These are phyloP conservation scores for Naegleria gruberi DNA, from an alignment of 208 protist species.

Conservation along the genomic window DNA sequence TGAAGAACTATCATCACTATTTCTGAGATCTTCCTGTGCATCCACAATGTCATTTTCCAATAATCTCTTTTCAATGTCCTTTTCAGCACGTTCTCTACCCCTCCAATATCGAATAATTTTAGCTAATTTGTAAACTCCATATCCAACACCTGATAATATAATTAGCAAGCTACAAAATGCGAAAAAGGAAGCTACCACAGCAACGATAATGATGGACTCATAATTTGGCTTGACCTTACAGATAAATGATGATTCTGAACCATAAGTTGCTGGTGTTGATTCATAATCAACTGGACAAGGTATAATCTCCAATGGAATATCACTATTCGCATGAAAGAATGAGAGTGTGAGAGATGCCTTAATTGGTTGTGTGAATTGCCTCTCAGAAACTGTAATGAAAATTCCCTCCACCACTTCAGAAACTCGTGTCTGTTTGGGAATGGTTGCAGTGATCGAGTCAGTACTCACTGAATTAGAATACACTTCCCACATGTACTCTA, in stretches of 20 bases:
- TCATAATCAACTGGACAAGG: background rate
- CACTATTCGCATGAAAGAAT: background rate
- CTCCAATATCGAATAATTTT: background rate
- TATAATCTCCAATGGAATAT: background rate
- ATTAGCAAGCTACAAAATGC: background rate
- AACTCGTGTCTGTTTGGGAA: no score
- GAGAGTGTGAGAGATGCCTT: background rate
- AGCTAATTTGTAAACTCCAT: background rate
- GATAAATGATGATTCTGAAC: background rate
- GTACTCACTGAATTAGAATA: background rate
- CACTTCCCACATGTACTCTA: background rate
- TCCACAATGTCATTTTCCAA: background rate
- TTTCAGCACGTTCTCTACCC: background rate
- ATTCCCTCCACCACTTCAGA: no score
- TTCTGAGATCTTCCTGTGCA: background rate
- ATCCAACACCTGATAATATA: background rate
- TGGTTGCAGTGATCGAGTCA: no score
- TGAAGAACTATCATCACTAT: background rate
- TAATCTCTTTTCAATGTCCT: background rate
- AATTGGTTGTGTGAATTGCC: no score
- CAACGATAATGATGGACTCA: background rate
- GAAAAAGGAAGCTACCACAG: background rate
- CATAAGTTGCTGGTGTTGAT: background rate
- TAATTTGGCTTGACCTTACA: background rate
- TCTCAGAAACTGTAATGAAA: no score